Base-by-base conservation (phyloP, 2,329 filamentous ascomycete species). In the Endoconidiophora polonica region DNA sequence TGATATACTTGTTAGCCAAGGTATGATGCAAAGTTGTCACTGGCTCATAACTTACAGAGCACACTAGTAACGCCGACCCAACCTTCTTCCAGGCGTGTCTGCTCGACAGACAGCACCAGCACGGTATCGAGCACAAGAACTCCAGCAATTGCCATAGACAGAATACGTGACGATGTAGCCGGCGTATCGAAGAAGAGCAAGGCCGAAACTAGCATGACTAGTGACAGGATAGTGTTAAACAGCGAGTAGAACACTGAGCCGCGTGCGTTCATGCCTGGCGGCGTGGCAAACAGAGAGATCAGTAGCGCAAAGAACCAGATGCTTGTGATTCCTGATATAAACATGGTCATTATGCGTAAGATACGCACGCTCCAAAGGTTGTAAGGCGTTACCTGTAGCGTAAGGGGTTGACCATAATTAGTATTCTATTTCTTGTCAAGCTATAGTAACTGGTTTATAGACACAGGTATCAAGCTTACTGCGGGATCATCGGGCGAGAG, bases 231-330 rank as follows among this genome's bases (percentile, higher is more conserved):
- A 4, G 86, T 79, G 64, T 84, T 96, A 55, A 81, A 76, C 61
- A 94, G 93, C 52, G 86, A 77, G 62, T 86, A 86, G 73, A 94
- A 98, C 38, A 85, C 86, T n/a, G 87, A 91, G 4, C 91, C 91
- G 48, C 86, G 79, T 7, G 80, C 83, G 61, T 91, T 79, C 62
- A 96, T 79, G 44, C 82, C 81, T 1, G 90, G 90, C 12, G 87
- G 87, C 48, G 85, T 94, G 57, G 93, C 80, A 66, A 98, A 98
- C 56, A 83, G 79, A 50, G 86, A 86, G 14, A 95, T 78, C n/a
- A 98, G 72, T 33, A 94, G 70, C 49, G 95, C 64, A 7, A 86
- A 73, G 90, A 91, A 96, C 90, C 90, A 96, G n/a, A 86, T 59
- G 59, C 93, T 86, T 50, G 79, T 84, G 57, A 88, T 61, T 47